Conservation (phyloP, 331 rosid genomes). For the Rhamnella rubrinervis region DNA sequence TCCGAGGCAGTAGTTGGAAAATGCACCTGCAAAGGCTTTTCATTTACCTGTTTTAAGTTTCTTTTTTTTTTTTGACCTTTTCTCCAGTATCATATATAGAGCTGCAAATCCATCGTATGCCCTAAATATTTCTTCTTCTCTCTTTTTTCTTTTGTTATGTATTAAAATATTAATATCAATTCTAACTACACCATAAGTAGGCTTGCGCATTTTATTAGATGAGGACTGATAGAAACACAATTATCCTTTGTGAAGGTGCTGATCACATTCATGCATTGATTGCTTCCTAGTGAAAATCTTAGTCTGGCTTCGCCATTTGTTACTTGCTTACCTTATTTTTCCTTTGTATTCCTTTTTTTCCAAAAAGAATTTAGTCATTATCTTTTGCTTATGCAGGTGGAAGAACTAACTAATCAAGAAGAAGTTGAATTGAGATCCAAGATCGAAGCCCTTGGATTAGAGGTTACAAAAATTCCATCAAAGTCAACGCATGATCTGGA, state of each 20-base stretch:
- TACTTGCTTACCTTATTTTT: background rate
- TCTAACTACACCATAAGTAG: background rate
- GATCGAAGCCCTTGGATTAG: constrained; percentile 91
- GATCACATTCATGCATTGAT: too few relatives aligned
- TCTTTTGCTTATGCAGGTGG: constrained; percentile 52
- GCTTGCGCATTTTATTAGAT: background rate
- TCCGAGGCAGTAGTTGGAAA: too few relatives aligned
- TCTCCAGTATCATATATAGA: too few relatives aligned
- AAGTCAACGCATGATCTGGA: constrained; percentile 57
- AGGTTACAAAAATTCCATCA: constrained; percentile 86
- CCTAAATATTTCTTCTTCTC: too few relatives aligned
- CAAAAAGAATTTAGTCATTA: constrained; percentile 13
- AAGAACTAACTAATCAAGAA: constrained; percentile 79
- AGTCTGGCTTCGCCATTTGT: background rate
- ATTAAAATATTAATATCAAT: too few relatives aligned
- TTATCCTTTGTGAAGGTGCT: background rate
- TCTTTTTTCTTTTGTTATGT: background rate
- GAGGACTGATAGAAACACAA: background rate
- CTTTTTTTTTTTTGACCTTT: too few relatives aligned
- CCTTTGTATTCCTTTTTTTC: background rate
- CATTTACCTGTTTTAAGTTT: too few relatives aligned
- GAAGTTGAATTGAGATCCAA: constrained; percentile 90
- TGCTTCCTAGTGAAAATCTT: background rate
- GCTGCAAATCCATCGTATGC: too few relatives aligned
- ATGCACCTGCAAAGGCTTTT: too few relatives aligned